These are phyloP conservation scores for Corylus avellana DNA, from an alignment of 306 rosid species.

Conservation along the genomic window DNA sequence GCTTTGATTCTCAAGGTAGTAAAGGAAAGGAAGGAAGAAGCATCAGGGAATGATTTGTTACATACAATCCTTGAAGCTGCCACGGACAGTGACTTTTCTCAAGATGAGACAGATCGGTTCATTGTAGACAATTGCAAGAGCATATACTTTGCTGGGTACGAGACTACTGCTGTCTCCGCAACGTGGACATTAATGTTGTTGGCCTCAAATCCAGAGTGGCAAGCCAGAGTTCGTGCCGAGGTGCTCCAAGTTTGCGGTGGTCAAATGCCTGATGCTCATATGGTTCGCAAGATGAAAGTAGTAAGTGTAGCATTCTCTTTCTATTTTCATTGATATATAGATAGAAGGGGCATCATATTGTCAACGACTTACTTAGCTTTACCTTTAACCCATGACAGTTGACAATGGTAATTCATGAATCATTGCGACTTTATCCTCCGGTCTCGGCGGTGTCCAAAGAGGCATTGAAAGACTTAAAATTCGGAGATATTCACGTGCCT, in stretches of 20 bases:
- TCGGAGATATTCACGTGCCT: slow-evolving; percentile 22
- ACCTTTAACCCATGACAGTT: slow-evolving; percentile 9
- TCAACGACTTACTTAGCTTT: not conserved
- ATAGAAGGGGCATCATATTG: too few relatives aligned
- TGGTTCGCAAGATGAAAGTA: slow-evolving; percentile 46
- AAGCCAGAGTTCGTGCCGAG: slow-evolving; percentile 39
- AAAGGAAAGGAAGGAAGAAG: slow-evolving; percentile 26
- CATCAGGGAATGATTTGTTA: slow-evolving; percentile 27
- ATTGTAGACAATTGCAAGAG: slow-evolving; percentile 44
- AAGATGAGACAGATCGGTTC: slow-evolving; percentile 16
- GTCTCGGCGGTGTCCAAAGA: slow-evolving; percentile 17
- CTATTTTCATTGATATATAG: too few relatives aligned
- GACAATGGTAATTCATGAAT: slow-evolving; percentile 32
- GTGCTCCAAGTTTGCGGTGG: slow-evolving; percentile 28
- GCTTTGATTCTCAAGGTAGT: slow-evolving; percentile 34
- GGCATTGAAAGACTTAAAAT: slow-evolving; percentile 15
- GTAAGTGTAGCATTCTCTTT: slow-evolving; percentile 15
- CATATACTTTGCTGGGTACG: slow-evolving; percentile 42
- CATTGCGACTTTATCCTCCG: slow-evolving; percentile 31
- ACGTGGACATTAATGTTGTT: slow-evolving; percentile 46
- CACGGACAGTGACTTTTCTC: slow-evolving; percentile 9
- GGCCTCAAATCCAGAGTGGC: slow-evolving; percentile 53
- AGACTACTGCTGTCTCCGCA: slow-evolving; percentile 45
- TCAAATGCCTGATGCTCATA: slow-evolving; percentile 24
- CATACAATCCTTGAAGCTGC: slow-evolving; percentile 39